Conservation (phyloP, 2,329 filamentous ascomycete species). For the Exophiala sideris region DNA sequence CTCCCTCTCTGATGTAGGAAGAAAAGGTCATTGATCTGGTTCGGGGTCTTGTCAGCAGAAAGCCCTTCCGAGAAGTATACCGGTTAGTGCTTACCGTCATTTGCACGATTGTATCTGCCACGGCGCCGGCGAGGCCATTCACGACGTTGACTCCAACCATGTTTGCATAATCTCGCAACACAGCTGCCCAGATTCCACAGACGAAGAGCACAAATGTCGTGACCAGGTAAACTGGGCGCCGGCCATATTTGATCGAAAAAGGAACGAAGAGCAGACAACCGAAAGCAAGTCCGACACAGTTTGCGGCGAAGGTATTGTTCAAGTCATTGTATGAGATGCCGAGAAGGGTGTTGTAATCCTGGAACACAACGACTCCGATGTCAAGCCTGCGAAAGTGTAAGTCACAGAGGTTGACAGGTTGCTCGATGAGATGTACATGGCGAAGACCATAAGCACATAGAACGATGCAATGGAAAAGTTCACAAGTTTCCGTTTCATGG, state of each 20-base stretch:
- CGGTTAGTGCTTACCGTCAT: not conserved
- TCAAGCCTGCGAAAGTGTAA: too few relatives aligned
- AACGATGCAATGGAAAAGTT: too few relatives aligned
- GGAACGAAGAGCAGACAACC: conserved; percentile 27
- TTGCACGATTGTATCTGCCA: not conserved
- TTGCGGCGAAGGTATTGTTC: not conserved
- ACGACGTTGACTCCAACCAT: not conserved
- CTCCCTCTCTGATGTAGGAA: not conserved
- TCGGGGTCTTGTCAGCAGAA: too few relatives aligned
- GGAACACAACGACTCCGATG: too few relatives aligned
- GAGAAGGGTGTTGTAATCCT: too few relatives aligned
- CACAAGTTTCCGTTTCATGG: too few relatives aligned
- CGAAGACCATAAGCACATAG: too few relatives aligned
- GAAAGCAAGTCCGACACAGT: conserved; percentile 10
- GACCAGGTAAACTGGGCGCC: conserved; percentile 19
- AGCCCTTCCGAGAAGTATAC: too few relatives aligned
- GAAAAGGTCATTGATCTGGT: not conserved
- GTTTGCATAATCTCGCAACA: not conserved
- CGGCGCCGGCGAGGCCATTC: not conserved
- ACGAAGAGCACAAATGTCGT: not conserved
- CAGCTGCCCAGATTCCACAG: not conserved
- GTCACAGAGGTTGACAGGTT: too few relatives aligned
- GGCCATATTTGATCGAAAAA: conserved; percentile 14
- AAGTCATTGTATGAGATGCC: too few relatives aligned
- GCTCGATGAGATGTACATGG: too few relatives aligned